Conservation (phyloP, 1,284 basidiomycete species). For the Papiliotrema fonsecae region DNA sequence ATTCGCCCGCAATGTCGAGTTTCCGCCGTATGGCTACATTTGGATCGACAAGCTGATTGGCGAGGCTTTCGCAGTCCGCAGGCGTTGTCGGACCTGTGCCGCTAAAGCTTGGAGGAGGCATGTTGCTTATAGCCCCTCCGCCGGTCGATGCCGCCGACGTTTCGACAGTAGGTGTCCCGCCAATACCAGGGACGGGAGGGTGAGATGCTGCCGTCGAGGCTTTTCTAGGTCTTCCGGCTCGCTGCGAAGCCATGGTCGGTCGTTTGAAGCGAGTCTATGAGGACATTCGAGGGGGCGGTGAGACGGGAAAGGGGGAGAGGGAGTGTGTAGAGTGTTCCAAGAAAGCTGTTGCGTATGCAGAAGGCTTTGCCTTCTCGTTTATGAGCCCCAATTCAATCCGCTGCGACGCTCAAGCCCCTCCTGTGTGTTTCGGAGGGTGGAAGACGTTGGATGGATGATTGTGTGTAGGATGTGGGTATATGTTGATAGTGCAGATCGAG, state of each 20-base stretch:
- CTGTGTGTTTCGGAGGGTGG: too few relatives aligned
- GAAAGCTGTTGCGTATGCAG: too few relatives aligned
- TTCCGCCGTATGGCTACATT: neutral
- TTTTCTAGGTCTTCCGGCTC: slow-evolving; percentile 29
- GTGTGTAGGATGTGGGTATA: too few relatives aligned
- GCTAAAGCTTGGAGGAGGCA: slow-evolving; percentile 23
- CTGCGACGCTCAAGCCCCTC: too few relatives aligned
- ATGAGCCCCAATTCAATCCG: too few relatives aligned
- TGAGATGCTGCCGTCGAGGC: slow-evolving; percentile 27
- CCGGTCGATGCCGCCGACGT: slow-evolving; percentile 26
- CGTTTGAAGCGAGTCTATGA: neutral
- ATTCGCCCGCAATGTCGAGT: slow-evolving; percentile 59
- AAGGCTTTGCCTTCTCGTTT: too few relatives aligned
- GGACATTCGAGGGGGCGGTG: neutral
- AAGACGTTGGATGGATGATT: too few relatives aligned
- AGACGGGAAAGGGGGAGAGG: too few relatives aligned
- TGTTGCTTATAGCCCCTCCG: slow-evolving; percentile 21
- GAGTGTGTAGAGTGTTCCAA: too few relatives aligned
- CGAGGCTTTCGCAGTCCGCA: slow-evolving; percentile 42
- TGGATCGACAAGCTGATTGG: slow-evolving; percentile 35
- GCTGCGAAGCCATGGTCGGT: slow-evolving; percentile 1
- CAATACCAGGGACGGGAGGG: neutral
- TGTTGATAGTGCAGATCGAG: too few relatives aligned
- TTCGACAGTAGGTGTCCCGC: slow-evolving; percentile 20
- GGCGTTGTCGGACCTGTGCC: slow-evolving; percentile 34